Percentiles rank a stretch among this genome's conserved stretches.
Conservation (phyloP, 768 basidiomycete species). For the Tricholoma matsutake region DNA sequence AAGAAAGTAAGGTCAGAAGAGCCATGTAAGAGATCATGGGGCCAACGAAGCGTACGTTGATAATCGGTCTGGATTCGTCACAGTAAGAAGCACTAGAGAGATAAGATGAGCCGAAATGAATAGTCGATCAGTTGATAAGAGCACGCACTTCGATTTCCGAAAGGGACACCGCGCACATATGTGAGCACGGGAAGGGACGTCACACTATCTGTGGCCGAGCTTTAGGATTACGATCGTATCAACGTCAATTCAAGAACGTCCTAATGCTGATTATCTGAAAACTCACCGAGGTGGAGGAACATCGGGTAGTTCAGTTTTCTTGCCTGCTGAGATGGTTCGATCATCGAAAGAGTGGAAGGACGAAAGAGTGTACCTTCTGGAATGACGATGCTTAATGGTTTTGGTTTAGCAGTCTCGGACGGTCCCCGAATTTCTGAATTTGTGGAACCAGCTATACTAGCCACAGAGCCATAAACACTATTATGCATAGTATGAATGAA, state of each 20-base stretch:
- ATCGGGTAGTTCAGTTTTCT: constrained; percentile 8
- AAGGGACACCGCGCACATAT: constrained; percentile 44
- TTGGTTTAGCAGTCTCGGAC: constrained; percentile 7
- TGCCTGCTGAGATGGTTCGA: constrained; percentile 3
- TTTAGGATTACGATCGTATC: constrained; percentile 13
- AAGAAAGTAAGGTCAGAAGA: background rate
- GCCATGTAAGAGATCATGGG: background rate
- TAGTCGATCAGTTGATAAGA: background rate
- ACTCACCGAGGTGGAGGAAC: constrained; percentile 14
- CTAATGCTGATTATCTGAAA: background rate
- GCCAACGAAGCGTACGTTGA: constrained; percentile 31
- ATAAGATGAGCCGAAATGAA: background rate
- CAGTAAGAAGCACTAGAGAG: constrained; percentile 34
- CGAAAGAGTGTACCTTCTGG: constrained; percentile 8
- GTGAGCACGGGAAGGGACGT: constrained; percentile 47
- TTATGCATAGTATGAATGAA: background rate
- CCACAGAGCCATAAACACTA: constrained; percentile 13
- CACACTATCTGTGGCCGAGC: constrained; percentile 45
- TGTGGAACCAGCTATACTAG: constrained; percentile 5
- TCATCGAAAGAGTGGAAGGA: background rate
- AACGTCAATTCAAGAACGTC: background rate
- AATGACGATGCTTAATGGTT: constrained; percentile 13
- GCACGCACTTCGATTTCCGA: constrained; percentile 43
- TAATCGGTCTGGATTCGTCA: constrained; percentile 40
- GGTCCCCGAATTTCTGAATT: background rate